Percentiles rank a stretch among this genome's conserved stretches.
These are phyloP conservation scores for Penicillium canariense DNA, from an alignment of 495 filamentous ascomycete species.

Conservation along the genomic window DNA sequence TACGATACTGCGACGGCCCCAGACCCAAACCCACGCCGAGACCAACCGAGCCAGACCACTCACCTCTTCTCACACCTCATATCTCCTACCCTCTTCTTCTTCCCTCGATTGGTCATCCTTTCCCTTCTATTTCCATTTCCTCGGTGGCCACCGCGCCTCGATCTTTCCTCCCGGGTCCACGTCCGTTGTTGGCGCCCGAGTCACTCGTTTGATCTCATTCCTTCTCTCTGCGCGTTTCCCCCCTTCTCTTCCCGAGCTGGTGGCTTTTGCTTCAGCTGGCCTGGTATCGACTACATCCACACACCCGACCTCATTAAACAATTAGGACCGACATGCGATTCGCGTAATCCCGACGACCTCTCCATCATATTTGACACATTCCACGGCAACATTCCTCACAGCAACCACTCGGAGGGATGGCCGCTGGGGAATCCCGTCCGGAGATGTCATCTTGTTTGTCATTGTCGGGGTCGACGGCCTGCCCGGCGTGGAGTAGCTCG, in stretches of 20 bases:
- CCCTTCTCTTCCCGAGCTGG: slow-evolving; percentile 21
- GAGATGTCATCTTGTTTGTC: slow-evolving; percentile 66
- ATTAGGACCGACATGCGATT: slow-evolving; percentile 14
- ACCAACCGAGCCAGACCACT: slow-evolving; percentile 13
- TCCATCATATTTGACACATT: slow-evolving; percentile 26
- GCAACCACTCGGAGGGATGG: not conserved
- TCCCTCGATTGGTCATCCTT: slow-evolving; percentile 19
- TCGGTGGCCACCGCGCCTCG: slow-evolving; percentile 12
- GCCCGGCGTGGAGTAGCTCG: slow-evolving; percentile 77
- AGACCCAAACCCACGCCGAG: slow-evolving; percentile 14
- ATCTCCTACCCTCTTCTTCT: slow-evolving; percentile 11
- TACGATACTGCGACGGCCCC: no score
- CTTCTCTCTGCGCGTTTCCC: slow-evolving; percentile 10
- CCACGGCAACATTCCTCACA: slow-evolving; percentile 19
- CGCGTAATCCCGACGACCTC: slow-evolving; percentile 6
- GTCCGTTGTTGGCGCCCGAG: slow-evolving; percentile 20
- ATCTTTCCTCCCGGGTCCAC: slow-evolving; percentile 24
- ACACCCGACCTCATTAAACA: not conserved
- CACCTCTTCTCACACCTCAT: slow-evolving; percentile 12
- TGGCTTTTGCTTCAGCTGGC: slow-evolving; percentile 16
- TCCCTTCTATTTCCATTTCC: slow-evolving; percentile 7
- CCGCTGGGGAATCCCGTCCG: slow-evolving; percentile 8
- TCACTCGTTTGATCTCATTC: slow-evolving; percentile 35
- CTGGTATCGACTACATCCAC: slow-evolving; percentile 16
- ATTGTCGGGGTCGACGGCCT: slow-evolving; percentile 72